These are phyloP conservation scores for Plantago ovata DNA, from an alignment of 257 asterid genomes.

Conservation along the genomic window DNA sequence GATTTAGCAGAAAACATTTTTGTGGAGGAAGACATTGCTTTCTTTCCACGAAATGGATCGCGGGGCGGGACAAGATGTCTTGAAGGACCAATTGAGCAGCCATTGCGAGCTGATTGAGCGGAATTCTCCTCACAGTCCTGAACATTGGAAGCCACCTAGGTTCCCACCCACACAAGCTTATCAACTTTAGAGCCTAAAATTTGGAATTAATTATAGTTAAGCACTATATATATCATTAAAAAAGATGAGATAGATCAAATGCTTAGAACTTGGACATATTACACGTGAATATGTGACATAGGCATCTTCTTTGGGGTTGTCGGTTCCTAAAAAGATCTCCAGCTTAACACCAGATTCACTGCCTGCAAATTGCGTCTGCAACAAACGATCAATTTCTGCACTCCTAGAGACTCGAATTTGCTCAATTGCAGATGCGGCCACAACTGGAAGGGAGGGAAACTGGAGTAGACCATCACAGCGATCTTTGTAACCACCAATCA, in stretches of 20 bases:
- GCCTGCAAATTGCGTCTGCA: conserved; percentile 67
- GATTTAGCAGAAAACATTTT: conserved; percentile 53
- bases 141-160: conserved; percentile 99
- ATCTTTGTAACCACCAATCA: conserved; percentile 96
- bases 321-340: conserved; percentile 58
- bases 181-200: conserved; percentile 86
- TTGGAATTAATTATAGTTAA: conserved; percentile 11
- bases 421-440: conserved; percentile 77
- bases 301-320: conserved; percentile 63
- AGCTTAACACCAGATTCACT: conserved; percentile 68
- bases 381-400: conserved; percentile 81
- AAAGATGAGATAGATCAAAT: conserved; percentile 3
- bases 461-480: conserved; percentile 96
- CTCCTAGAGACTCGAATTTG: conserved; percentile 69
- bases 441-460: conserved; percentile 87
- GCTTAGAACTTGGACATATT: conserved; percentile 25
- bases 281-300: conserved; percentile 75
- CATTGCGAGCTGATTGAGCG: conserved; percentile 94
- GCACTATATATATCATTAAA: conserved; percentile 11
- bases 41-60: conserved; percentile 79
- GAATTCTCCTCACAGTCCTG: conserved; percentile 99
- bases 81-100: conserved; percentile 76
- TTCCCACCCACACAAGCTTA: conserved; percentile 99
- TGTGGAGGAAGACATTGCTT: conserved; percentile 63
- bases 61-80: conserved; percentile 59